Conservation (phyloP, 2,329 filamentous ascomycete genomes). For the Penicillium sp. region DNA sequence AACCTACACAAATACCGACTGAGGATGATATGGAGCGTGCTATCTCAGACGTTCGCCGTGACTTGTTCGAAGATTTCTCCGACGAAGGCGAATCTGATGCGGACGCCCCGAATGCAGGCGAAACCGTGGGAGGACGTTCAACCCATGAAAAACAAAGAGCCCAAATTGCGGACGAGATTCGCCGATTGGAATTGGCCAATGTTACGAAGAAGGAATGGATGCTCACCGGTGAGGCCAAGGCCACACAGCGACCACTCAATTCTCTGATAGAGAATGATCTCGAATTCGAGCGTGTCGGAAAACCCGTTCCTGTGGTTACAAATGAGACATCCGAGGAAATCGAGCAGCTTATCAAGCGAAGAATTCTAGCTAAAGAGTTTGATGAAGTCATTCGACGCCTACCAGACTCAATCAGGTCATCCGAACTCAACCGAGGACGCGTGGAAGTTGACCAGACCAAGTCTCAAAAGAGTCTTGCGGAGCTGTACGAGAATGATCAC, state of each 20-base stretch:
- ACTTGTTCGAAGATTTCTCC: slow-evolving; percentile 76
- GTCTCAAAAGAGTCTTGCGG: slow-evolving; percentile 79
- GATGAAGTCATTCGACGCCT: slow-evolving; percentile 83
- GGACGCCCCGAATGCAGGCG: slow-evolving; percentile 45
- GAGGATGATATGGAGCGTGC: slow-evolving; percentile 72
- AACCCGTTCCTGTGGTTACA: slow-evolving; percentile 90
- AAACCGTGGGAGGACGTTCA: slow-evolving; percentile 45
- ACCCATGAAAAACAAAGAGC: slow-evolving; percentile 83
- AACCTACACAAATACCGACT: slow-evolving; percentile 43
- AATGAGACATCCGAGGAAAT: slow-evolving; percentile 86
- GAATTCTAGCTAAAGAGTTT: slow-evolving; percentile 85
- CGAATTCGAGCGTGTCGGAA: slow-evolving; percentile 92
- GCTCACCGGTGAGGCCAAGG: slow-evolving; percentile 80
- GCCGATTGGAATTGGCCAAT: slow-evolving; percentile 81
- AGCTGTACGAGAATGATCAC: slow-evolving; percentile 93
- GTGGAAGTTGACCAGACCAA: slow-evolving; percentile 84
- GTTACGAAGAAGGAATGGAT: slow-evolving; percentile 91
- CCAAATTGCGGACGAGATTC: slow-evolving; percentile 83
- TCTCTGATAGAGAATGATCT: slow-evolving; percentile 91
- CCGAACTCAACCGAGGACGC: slow-evolving; percentile 64
- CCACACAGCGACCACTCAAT: slow-evolving; percentile 77
- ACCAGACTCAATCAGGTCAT: slow-evolving; percentile 66
- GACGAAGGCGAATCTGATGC: slow-evolving; percentile 65
- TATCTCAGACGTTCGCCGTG: slow-evolving; percentile 81
- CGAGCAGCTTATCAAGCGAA: slow-evolving; percentile 88